Evolutionary conservation across 2,329 filamentous ascomycete genomes (phyloP), one percentile per base, ranked within the genome.

Genomic region (Verruconis gallopava): DNA sequence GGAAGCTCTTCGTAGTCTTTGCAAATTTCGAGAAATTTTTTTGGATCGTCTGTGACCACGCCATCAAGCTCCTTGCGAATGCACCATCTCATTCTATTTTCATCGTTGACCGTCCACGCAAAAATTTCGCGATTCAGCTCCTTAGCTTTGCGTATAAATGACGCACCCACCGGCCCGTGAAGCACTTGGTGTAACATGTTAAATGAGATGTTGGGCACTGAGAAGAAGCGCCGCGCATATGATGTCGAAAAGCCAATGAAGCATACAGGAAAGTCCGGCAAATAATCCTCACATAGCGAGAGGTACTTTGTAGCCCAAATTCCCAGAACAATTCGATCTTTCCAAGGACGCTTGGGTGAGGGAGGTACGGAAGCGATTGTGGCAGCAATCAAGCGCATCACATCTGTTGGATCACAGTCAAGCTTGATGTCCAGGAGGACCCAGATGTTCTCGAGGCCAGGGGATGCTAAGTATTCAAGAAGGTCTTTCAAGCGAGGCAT

Each of bases 31-130:
- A 77, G 55, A 53, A 78, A 89, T 49, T 72, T 60, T 54, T 72
- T 72, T 1, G 84, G 83, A 50, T 94, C 78, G 54, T 95, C 88
- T 0, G 86, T 93, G 41, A 94, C 78, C 3, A 94, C 80, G 1
- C 84, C 88, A 51, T 93, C 83, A 1, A 93, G 64, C 3, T 60
- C 57, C 33, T 72, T 63, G 20, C 68, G 60, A 22, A 93, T 75
- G 48, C 76, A 72, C 85, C 85, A 94, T 51, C 77, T 72, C 88
- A 96, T 95, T 61, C 77, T 73, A 38, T 69, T 67, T 47, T 75
- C 72, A 12, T 81, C 72, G 56, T 96, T 94, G 39, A 94, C 82
- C 0, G 88, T 95, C 89, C 89, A 96, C 0, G 77, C 72, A 51
- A 81, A 79, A 3, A 95, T 65, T 3, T 72, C 70, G 17, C 81